A percentile compares a stretch with the other conserved stretches of the same genome.
Evolutionary conservation across 75 land plant species (phyloP).

Genomic region (Selaginella tamariscina): DNA sequence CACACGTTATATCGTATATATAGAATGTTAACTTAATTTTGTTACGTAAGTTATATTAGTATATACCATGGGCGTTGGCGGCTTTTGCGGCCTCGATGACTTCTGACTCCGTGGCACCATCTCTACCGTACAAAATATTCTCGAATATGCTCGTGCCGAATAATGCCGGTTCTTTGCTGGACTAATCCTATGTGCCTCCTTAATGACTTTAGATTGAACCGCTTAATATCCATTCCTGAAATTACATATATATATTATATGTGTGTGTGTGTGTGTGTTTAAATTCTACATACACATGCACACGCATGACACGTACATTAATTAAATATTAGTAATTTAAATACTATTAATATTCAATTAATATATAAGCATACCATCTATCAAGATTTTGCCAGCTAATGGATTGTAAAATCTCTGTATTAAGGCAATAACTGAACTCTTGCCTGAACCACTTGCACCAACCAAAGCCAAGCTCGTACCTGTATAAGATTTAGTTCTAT

Average conservation of each 20-base stretch:
- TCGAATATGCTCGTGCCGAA: conserved; percentile 4
- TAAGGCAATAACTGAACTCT: neutral
- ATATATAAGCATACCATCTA: neutral
- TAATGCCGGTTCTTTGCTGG: neutral
- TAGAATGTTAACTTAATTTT: too few species aligned
- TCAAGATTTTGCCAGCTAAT: neutral
- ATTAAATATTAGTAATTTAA: too few species aligned
- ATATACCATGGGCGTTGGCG: conserved; percentile 83
- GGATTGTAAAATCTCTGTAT: conserved; percentile 10
- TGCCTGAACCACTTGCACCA: conserved; percentile 7
- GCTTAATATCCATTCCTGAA: too few species aligned
- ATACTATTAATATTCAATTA: too few species aligned
- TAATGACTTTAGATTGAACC: conserved; percentile 7
- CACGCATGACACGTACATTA: too few species aligned
- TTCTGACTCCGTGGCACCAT: conserved; percentile 59
- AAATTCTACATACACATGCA: too few species aligned
- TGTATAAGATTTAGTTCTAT: too few species aligned
- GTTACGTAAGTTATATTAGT: too few species aligned
- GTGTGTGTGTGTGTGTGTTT: too few species aligned
- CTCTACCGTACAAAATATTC: conserved; percentile 47
- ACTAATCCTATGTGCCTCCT: neutral
- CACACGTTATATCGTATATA: too few species aligned
- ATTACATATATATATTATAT: too few species aligned
- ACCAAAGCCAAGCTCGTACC: neutral
- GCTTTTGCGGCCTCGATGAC: conserved; percentile 56